phyloP scores from a whole-genome alignment of 2,329 filamentous ascomycete genomes.

The Emmonsiellopsis sp. region DNA sequence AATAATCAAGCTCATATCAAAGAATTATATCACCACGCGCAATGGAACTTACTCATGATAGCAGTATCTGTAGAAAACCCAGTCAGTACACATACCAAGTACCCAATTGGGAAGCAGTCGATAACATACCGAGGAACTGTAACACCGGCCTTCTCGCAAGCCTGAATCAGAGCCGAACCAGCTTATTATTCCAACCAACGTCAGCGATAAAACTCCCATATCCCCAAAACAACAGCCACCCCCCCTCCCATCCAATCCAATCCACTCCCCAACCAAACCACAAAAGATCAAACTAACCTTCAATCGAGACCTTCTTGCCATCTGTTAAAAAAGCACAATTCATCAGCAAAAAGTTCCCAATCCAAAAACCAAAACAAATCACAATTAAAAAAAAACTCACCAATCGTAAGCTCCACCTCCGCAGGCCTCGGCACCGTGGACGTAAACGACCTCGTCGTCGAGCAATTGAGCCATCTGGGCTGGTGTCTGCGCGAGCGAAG shows the following conservation, averaged over 20 bases:
- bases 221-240: constrained; percentile 22
- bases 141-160: constrained; percentile 92
- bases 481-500: constrained; percentile 44
- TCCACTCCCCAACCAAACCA: neutral
- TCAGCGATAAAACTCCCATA: neutral
- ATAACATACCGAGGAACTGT: constrained; percentile 68
- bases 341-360: constrained; percentile 25
- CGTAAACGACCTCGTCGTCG: constrained; percentile 63
- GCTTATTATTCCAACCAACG: constrained; percentile 44
- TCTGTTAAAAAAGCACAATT: constrained; percentile 44
- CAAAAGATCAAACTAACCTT: constrained; percentile 57
- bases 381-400: constrained; percentile 43
- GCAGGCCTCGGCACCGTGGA: constrained; percentile 69
- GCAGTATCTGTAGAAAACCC: constrained; percentile 62
- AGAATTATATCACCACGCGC: neutral
- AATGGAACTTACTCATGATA: constrained; percentile 75
- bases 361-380: neutral
- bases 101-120: neutral
- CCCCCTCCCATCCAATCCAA: constrained; percentile 16
- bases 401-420: constrained; percentile 94
- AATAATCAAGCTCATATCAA: constrained; percentile 2
- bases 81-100: neutral
- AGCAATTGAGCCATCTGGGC: constrained; percentile 47
- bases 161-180: constrained; percentile 94
- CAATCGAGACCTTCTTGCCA: constrained; percentile 96